Evolutionary conservation across 441 rosid genomes (phyloP).

Genomic region (Gossypium davidsonii): DNA sequence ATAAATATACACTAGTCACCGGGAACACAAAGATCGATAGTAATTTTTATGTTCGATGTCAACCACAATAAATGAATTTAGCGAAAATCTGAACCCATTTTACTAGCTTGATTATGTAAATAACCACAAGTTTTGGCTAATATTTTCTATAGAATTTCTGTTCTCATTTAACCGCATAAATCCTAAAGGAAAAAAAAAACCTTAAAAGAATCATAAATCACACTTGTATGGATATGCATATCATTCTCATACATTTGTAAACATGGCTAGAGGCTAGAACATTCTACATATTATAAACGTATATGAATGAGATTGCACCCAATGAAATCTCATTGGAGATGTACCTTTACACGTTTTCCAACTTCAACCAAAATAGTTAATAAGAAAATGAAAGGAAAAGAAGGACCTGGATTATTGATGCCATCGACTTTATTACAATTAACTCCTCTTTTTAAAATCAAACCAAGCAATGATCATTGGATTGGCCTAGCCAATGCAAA

Average conservation of each 20-base stretch:
- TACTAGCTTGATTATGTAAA: not conserved
- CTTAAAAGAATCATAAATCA: not conserved
- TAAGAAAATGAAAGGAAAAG: not conserved
- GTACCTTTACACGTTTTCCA: not conserved
- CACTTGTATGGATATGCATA: not conserved
- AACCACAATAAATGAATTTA: not conserved
- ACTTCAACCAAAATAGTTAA: not conserved
- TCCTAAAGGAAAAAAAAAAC: no score
- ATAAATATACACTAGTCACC: not conserved
- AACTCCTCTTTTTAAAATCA: not conserved
- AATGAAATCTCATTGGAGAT: not conserved
- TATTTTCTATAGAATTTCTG: not conserved
- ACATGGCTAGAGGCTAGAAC: not conserved
- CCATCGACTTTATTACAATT: not conserved
- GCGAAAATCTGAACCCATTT: not conserved
- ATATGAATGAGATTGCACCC: not conserved
- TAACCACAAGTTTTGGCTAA: not conserved
- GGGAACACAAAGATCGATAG: not conserved
- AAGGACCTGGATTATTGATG: not conserved
- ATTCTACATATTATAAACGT: not conserved
- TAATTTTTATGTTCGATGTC: not conserved
- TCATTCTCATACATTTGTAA: not conserved
- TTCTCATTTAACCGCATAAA: not conserved
- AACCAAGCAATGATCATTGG: conserved; percentile 5
- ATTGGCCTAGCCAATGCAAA: conserved; percentile 68